These are phyloP conservation scores for Chamaecrista fasciculata DNA, from an alignment of 306 rosid species.

Conservation along the genomic window DNA sequence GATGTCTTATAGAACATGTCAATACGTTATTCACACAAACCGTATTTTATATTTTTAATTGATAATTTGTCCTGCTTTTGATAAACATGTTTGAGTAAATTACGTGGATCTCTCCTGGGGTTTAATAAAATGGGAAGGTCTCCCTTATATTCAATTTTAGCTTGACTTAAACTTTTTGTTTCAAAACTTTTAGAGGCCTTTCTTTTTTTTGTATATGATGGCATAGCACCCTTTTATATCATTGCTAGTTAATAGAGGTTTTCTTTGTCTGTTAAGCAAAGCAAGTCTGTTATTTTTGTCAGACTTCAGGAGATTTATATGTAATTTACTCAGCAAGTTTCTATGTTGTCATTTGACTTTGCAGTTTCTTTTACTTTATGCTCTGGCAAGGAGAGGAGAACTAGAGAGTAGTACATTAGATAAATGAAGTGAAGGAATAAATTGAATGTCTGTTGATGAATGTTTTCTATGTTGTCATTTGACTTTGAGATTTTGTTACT, in stretches of 20 bases:
- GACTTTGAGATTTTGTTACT: too few relatives aligned
- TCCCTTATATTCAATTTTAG: too few relatives aligned
- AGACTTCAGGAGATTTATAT: neutral
- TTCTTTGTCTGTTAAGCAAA: conserved; percentile 1
- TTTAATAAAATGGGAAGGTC: neutral
- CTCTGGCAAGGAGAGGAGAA: too few relatives aligned
- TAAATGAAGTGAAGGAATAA: neutral
- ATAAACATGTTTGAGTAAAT: neutral
- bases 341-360: neutral
- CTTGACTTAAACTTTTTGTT: too few relatives aligned
- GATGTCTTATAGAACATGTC: neutral
- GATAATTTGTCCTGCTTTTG: neutral
- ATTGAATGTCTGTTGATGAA: neutral
- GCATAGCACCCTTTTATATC: too few relatives aligned
- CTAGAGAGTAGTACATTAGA: neutral
- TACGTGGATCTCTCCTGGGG: neutral
- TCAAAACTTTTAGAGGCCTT: too few relatives aligned
- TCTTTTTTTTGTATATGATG: too few relatives aligned
- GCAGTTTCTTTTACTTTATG: too few relatives aligned
- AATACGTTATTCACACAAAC: conserved; percentile 4
- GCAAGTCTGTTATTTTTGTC: neutral
- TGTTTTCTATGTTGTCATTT: too few relatives aligned
- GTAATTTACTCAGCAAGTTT: neutral
- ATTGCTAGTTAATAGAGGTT: neutral
- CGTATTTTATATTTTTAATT: neutral